phyloP scores from a whole-genome alignment of 1,139 yeast species.

The Candida mesenterica region DNA sequence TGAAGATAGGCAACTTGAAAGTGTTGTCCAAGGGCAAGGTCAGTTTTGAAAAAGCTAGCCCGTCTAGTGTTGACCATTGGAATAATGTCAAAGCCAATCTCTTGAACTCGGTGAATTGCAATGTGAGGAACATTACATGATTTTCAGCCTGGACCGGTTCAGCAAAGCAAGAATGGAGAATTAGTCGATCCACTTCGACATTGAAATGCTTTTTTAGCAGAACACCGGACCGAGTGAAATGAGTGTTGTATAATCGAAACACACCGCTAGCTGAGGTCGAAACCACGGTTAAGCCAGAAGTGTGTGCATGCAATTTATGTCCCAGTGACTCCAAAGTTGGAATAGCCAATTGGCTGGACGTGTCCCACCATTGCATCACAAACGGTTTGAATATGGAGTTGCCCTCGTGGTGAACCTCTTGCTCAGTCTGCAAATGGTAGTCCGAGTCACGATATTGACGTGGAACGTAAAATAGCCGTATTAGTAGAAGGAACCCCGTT shows the following conservation, averaged over 20 bases:
- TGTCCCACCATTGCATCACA: constrained; percentile 54
- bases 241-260: constrained; percentile 39
- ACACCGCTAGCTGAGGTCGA: constrained; percentile 37
- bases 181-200: constrained; percentile 40
- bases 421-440: constrained; percentile 15
- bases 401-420: constrained; percentile 8
- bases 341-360: constrained; percentile 15
- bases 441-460: constrained; percentile 27
- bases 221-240: constrained; percentile 35
- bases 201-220: constrained; percentile 40
- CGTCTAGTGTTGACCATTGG: constrained; percentile 40
- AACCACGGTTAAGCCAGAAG: constrained; percentile 39
- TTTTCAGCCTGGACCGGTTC: constrained; percentile 29
- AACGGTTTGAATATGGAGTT: constrained; percentile 37
- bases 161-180: constrained; percentile 45
- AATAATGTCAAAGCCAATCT: constrained; percentile 38
- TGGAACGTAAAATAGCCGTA: constrained; percentile 37
- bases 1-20: constrained; percentile 41
- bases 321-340: constrained; percentile 38
- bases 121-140: constrained; percentile 35
- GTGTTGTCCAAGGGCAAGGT: constrained; percentile 37
- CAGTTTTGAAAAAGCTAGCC: constrained; percentile 23
- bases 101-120: constrained; percentile 36
- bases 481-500: constrained; percentile 42
- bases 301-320: constrained; percentile 30